Percentiles rank a stretch among this genome's conserved stretches.
Evolutionary conservation across 257 asterid species (phyloP).

Genomic region (Rehmannia glutinosa): DNA sequence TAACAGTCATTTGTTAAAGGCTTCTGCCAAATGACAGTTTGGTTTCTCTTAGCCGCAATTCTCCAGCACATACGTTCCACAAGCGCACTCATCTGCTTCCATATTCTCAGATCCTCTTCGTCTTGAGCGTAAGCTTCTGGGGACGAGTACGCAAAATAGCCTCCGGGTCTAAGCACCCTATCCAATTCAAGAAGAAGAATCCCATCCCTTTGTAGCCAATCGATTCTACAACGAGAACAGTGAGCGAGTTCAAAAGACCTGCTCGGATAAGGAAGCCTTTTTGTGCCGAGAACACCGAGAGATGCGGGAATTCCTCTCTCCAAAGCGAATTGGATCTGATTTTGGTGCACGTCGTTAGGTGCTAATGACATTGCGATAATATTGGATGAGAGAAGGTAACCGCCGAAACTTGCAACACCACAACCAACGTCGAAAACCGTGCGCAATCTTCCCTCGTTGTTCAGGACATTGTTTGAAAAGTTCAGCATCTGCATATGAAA

Average conservation of each 20-base stretch:
- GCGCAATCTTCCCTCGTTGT: constrained; percentile 62
- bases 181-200: constrained; percentile 84
- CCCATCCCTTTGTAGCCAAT: constrained; percentile 89
- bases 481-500: constrained; percentile 60
- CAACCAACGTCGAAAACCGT: constrained; percentile 87
- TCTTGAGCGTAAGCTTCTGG: constrained; percentile 96
- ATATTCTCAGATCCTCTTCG: constrained; percentile 73
- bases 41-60: constrained; percentile 68
- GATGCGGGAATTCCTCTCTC: constrained; percentile 92
- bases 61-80: constrained; percentile 89
- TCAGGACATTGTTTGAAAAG: constrained; percentile 55
- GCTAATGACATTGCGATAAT: constrained; percentile 82
- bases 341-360: constrained; percentile 88
- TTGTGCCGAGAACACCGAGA: constrained; percentile 90
- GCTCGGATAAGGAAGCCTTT: constrained; percentile 87
- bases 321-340: constrained; percentile 83
- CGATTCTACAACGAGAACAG: constrained; percentile 86
- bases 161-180: constrained; percentile 82
- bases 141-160: constrained; percentile 85
- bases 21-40: constrained; percentile 86
- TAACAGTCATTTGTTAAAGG: constrained; percentile 74
- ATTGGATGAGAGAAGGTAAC: constrained; percentile 71
- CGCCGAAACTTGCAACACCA: constrained; percentile 93
- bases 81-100: constrained; percentile 75
- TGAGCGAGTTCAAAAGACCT: constrained; percentile 85